Evolutionary conservation across 805 yeast species (phyloP).

Genomic region (Candida silvatica): DNA sequence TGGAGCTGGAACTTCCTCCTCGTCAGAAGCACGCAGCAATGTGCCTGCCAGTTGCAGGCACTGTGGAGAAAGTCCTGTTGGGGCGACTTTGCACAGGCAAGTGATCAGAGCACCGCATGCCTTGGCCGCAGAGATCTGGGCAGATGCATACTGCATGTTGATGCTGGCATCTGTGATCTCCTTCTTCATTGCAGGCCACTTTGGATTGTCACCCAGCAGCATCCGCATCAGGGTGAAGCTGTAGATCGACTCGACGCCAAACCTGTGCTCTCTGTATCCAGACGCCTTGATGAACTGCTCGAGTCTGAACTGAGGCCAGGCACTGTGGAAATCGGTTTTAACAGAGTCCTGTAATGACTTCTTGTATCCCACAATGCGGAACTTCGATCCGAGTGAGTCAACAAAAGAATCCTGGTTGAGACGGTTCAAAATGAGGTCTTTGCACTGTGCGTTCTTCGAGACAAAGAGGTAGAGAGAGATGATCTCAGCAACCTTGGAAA

Average conservation of each 20-base stretch:
- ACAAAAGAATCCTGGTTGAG: conserved; percentile 19
- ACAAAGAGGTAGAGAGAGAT: conserved; percentile 65
- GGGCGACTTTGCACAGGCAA: conserved; percentile 43
- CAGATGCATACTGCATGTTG: conserved; percentile 51
- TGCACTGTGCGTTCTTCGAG: conserved; percentile 34
- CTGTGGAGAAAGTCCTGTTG: conserved; percentile 15
- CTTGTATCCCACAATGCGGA: conserved; percentile 21
- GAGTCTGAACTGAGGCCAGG: conserved; percentile 35
- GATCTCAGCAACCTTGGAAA: conserved; percentile 67
- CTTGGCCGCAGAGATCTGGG: conserved; percentile 64
- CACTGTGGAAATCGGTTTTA: conserved; percentile 34
- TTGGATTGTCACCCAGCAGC: conserved; percentile 34
- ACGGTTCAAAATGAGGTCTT: conserved; percentile 26
- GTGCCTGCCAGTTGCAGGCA: conserved; percentile 32
- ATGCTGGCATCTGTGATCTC: conserved; percentile 51
- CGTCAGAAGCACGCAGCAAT: conserved; percentile 42
- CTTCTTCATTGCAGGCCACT: conserved; percentile 41
- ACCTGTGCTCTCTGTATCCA: conserved; percentile 34
- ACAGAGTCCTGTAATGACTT: conserved; percentile 24
- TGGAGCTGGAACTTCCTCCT: conserved; percentile 42
- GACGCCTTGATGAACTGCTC: conserved; percentile 44
- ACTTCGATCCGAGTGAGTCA: conserved; percentile 31
- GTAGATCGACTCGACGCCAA: conserved; percentile 47
- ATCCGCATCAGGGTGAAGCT: conserved; percentile 56
- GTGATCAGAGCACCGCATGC: conserved; percentile 75